Evolutionary conservation across 768 basidiomycete species (phyloP), one percentile per base, ranked within the genome.

Genomic region (Boletellus sp.): DNA sequence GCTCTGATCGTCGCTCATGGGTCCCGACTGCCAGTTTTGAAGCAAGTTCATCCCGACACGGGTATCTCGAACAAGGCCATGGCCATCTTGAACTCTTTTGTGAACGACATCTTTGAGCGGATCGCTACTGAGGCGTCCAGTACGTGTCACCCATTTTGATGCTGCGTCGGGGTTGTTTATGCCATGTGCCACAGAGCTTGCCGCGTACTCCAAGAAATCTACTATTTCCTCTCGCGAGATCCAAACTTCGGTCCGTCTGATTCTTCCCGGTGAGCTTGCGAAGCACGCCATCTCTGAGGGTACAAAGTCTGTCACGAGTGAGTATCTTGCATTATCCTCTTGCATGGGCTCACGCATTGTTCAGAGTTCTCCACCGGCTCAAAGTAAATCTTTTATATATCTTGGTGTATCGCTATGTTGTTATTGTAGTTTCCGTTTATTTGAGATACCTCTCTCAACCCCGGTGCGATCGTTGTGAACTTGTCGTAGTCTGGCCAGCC

Each of bases 171-270:
- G 23, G 47, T 56, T 41, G 51, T 7, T 3, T 8, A 9, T 0
- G 9, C 33, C n/a, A 26, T 20, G 3, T 8, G 13, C n/a, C 16
- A 4, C 52, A 84, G 81, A 89, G 71, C 84, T 92, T 56, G 89
- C 89, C 7, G 79, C 84, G 6, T 90, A 91, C 73, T 87, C 88
- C 54, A 89, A 90, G 80, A 89, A 89, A 74, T 90, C 88, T 3
- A 92, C 89, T 15, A 90, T 92, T 69, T 90, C 90, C n/a, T 90
- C 87, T 37, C 86, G 89, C 45, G 89, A 92, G 70, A 92, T 92
- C 64, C 89, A 92, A 72, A 92, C 89, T 1, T 77, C 82, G 32
- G 90, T 91, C 34, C 80, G 89, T 50, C 75, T 90, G 54, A 90
- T 92, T 65, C 79, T 92, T 32, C 87, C 88, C 46, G 89, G 87